A percentile compares a stretch with the other conserved stretches of the same genome.
phyloP scores from a whole-genome alignment of 2,329 filamentous ascomycete genomes.

The Epicoccum sorghinum region DNA sequence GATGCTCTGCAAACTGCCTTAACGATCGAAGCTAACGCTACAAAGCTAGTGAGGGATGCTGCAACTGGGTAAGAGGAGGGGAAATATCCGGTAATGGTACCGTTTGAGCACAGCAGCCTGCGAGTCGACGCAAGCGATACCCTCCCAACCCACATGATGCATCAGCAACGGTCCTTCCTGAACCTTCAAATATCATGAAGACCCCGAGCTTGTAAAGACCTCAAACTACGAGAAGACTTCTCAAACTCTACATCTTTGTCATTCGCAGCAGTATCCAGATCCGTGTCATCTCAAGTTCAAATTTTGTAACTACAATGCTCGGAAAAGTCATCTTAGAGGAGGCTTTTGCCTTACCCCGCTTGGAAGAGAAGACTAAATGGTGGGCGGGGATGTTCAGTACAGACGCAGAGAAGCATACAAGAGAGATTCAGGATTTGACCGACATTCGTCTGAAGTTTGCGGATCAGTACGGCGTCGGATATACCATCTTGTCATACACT shows the following conservation, averaged over 20 bases:
- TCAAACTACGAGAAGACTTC: not conserved
- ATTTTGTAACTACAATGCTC: conserved; percentile 52
- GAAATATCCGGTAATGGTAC: too few species aligned
- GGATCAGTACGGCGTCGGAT: conserved; percentile 55
- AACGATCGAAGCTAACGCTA: too few species aligned
- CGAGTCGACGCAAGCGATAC: too few species aligned
- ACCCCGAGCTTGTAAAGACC: not conserved
- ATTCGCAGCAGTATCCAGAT: not conserved
- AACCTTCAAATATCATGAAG: too few species aligned
- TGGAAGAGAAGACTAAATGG: conserved; percentile 65
- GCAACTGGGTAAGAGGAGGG: too few species aligned
- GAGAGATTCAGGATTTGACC: conserved; percentile 60
- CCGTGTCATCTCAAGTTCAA: not conserved
- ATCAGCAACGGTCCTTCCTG: too few species aligned
- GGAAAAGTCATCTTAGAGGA: conserved; percentile 69
- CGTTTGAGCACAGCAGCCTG: too few species aligned
- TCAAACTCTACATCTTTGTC: not conserved
- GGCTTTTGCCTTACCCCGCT: conserved; percentile 65
- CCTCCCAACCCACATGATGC: too few species aligned
- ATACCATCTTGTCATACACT: conserved; percentile 57
- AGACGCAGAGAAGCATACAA: conserved; percentile 64
- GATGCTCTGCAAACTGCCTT: too few species aligned
- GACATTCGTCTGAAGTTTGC: conserved; percentile 51
- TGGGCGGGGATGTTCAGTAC: conserved; percentile 66
- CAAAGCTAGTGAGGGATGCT: too few species aligned